These are phyloP conservation scores for Lepiota brunneoincarnata DNA, from an alignment of 768 basidiomycete genomes.

Conservation along the genomic window DNA sequence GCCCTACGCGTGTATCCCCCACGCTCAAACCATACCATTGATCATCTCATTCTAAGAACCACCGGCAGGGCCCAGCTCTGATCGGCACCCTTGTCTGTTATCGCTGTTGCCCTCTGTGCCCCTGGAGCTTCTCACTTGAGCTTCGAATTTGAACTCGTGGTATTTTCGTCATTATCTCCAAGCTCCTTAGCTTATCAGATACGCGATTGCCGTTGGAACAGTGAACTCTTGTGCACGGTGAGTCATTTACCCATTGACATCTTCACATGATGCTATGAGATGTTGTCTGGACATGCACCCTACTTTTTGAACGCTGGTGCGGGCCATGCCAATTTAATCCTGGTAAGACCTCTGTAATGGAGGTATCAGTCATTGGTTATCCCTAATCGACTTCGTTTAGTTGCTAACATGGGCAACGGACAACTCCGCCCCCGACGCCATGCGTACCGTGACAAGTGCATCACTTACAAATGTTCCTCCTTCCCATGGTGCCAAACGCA, in stretches of 20 bases:
- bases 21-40: no score
- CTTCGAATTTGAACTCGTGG: constrained; percentile 26
- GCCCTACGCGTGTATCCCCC: not conserved
- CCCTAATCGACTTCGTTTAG: constrained; percentile 10
- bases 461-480: constrained; percentile 18
- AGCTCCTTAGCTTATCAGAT: constrained; percentile 28
- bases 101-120: constrained; percentile 33
- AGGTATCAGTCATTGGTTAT: not conserved
- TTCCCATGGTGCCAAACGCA: no score
- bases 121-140: constrained; percentile 25
- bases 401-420: constrained; percentile 37
- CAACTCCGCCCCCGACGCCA: constrained; percentile 40
- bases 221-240: constrained; percentile 27
- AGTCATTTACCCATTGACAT: not conserved
- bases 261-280: not conserved
- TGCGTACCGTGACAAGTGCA: constrained; percentile 35
- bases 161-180: constrained; percentile 25
- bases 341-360: constrained; percentile 4
- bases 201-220: constrained; percentile 33
- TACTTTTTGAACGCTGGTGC: constrained; percentile 36
- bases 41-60: no score
- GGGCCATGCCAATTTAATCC: constrained; percentile 27
- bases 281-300: constrained; percentile 29
- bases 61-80: constrained; percentile 34
- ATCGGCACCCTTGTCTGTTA: constrained; percentile 38